Conservation (phyloP, 73 alveolate species). For the Paramecium pentaurelia region DNA sequence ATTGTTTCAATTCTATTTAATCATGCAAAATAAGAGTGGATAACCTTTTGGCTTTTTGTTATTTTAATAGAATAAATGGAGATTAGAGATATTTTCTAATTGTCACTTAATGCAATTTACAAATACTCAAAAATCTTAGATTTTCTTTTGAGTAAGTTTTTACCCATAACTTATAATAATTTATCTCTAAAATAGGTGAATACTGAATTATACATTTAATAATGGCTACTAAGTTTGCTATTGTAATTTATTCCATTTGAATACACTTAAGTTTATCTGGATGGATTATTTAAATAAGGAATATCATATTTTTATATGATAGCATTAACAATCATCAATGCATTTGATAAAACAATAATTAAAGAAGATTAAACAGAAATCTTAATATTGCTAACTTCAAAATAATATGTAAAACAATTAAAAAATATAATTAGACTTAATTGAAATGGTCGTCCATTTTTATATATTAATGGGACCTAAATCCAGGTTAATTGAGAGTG, state of each 20-base stretch:
- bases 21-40: conserved; percentile 36
- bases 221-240: conserved; percentile 9
- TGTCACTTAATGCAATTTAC: neutral
- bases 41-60: conserved; percentile 8
- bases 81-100: neutral
- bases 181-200: neutral
- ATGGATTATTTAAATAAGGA: conserved; percentile 15
- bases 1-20: neutral
- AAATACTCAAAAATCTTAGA: conserved; percentile 5
- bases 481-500: neutral
- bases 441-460: conserved; percentile 2
- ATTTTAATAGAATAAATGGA: neutral
- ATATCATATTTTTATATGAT: neutral
- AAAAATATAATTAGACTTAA: neutral
- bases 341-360: neutral
- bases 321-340: neutral
- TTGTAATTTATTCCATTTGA: conserved; percentile 30
- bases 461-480: neutral
- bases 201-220: neutral
- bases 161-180: neutral
- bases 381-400: neutral
- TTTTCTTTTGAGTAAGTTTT: neutral
- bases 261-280: neutral
- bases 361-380: conserved; percentile 5
- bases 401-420: neutral